phyloP scores from a whole-genome alignment of 257 asterid genomes.

The Solanum sitiens region DNA sequence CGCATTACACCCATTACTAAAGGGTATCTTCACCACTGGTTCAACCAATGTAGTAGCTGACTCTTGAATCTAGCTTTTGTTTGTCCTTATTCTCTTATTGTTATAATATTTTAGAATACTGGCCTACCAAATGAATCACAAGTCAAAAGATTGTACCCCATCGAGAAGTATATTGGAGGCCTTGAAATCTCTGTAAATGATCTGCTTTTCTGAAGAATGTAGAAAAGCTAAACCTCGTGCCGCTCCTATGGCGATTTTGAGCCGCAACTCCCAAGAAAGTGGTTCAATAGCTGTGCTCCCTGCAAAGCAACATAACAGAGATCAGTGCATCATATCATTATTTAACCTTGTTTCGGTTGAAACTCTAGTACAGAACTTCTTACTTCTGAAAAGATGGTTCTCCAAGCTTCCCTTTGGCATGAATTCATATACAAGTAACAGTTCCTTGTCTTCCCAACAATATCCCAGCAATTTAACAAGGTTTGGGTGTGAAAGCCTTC shows the following conservation, averaged over 20 bases:
- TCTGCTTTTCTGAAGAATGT: conserved; percentile 28
- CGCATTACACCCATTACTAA: not conserved
- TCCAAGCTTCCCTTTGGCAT: conserved; percentile 39
- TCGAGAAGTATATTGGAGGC: conserved; percentile 39
- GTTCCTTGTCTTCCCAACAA: conserved; percentile 34
- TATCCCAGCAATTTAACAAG: conserved; percentile 38
- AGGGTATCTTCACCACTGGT: not conserved
- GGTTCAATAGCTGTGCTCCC: conserved; percentile 28
- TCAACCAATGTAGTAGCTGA: not conserved
- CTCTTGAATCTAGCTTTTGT: not conserved
- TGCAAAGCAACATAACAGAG: conserved; percentile 3
- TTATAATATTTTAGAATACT: not conserved
- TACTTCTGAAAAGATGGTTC: conserved; percentile 43
- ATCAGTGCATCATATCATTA: not conserved
- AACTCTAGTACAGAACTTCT: conserved; percentile 2
- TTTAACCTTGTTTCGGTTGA: not conserved
- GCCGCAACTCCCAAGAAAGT: conserved; percentile 29
- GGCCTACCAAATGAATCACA: not conserved
- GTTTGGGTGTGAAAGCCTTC: conserved; percentile 45
- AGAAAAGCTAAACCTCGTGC: conserved; percentile 37
- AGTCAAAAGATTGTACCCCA: conserved; percentile 11
- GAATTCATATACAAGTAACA: conserved; percentile 33
- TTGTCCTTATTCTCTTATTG: not conserved
- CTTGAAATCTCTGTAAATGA: conserved; percentile 39
- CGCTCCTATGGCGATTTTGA: conserved; percentile 35